Percentiles rank a stretch among this genome's conserved stretches.
phyloP scores from a whole-genome alignment of 2,329 filamentous ascomycete species.

The Alternaria atra region DNA sequence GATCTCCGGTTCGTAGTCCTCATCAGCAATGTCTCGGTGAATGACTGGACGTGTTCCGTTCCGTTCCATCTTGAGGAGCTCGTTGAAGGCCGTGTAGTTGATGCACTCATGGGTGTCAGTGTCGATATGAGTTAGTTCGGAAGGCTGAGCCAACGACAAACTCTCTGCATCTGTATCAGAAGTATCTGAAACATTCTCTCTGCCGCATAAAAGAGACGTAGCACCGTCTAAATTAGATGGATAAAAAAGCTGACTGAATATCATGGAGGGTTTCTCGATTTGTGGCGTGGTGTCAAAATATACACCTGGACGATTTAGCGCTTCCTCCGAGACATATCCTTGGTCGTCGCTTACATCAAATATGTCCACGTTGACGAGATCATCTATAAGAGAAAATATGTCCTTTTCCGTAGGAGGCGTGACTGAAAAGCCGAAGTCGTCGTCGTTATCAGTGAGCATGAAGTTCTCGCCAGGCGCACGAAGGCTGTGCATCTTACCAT shows the following conservation, averaged over 20 bases:
- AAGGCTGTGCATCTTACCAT: neutral
- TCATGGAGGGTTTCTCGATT: neutral
- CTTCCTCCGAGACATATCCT: neutral
- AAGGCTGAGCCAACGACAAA: neutral
- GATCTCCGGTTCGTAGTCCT: neutral
- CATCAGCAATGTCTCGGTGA: neutral
- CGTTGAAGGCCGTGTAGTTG: slow-evolving; percentile 15
- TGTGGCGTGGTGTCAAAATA: neutral
- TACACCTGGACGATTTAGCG: neutral
- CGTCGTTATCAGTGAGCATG: neutral
- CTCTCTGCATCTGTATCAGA: neutral
- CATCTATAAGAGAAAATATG: neutral
- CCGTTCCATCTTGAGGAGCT: slow-evolving; percentile 5
- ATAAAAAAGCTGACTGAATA: neutral
- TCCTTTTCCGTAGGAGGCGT: neutral
- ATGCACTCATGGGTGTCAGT: slow-evolving; percentile 8
- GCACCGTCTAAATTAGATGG: neutral
- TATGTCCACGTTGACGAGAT: neutral
- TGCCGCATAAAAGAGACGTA: neutral
- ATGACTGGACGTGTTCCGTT: neutral
- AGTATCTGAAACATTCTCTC: slow-evolving; percentile 5
- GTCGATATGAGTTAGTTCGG: slow-evolving; percentile 10
- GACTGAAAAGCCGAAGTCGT: neutral
- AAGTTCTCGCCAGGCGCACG: neutral
- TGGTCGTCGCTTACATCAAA: neutral